Conservation (phyloP, 148 eudicot species). For the Chenopodium formosanum region DNA sequence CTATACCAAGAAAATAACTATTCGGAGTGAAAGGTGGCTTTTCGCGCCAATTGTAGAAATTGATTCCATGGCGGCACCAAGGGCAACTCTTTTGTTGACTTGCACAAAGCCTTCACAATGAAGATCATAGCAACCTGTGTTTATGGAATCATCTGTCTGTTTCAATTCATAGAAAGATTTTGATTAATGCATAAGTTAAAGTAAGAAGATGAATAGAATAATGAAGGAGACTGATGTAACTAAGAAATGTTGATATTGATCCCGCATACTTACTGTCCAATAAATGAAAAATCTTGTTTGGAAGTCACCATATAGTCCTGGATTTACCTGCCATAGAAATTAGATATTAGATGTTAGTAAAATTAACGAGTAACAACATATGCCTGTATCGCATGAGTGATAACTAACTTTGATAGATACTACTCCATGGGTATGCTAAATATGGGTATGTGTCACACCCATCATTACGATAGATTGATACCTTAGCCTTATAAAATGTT, state of each 20-base stretch:
- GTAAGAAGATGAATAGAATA: no score
- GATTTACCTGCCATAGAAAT: not conserved
- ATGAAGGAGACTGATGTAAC: no score
- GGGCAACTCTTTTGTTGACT: not conserved
- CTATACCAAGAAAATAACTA: slow-evolving; percentile 17
- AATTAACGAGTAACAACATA: no score
- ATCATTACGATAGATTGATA: no score
- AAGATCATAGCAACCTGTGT: slow-evolving; percentile 19
- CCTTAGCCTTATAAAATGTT: no score
- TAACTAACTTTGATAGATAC: no score
- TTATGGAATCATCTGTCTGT: not conserved
- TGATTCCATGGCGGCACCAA: not conserved
- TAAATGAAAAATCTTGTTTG: slow-evolving; percentile 12
- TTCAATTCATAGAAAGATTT: not conserved
- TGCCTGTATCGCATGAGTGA: no score
- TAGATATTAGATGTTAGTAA: no score
- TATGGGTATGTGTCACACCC: no score
- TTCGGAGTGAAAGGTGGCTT: not conserved
- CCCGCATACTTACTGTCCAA: slow-evolving; percentile 18
- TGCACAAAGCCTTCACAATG: slow-evolving; percentile 22
- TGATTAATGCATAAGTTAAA: not conserved
- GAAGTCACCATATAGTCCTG: slow-evolving; percentile 10
- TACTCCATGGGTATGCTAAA: no score
- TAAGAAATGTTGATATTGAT: not conserved
- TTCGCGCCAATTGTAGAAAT: slow-evolving; percentile 10